Evolutionary conservation across 306 rosid species (phyloP).

Genomic region (Casuarina equisetifolia): DNA sequence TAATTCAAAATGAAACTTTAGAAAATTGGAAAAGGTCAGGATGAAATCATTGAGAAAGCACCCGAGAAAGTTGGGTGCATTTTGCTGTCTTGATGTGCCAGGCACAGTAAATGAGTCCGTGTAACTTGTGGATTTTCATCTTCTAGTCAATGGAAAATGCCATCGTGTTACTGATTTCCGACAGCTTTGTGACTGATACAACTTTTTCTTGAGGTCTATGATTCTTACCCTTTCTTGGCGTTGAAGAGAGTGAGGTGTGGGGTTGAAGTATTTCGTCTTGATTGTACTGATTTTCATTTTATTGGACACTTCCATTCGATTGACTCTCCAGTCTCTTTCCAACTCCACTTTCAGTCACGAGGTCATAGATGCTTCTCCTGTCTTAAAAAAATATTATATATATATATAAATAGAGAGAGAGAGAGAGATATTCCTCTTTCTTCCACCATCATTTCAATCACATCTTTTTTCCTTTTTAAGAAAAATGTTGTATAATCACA

Average conservation of each 20-base stretch:
- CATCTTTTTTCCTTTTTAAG: background rate
- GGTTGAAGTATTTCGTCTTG: conserved; percentile 14
- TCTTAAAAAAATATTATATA: background rate
- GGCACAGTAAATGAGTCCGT: background rate
- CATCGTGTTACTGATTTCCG: background rate
- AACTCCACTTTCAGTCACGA: conserved; percentile 24
- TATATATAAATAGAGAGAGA: background rate
- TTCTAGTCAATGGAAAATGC: background rate
- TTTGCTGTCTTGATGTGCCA: background rate
- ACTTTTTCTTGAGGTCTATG: conserved; percentile 4
- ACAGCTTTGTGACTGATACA: background rate
- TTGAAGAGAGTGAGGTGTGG: conserved; percentile 24
- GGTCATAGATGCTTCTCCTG: conserved; percentile 26
- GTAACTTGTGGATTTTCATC: background rate
- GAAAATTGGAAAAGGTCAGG: background rate
- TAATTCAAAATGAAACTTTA: background rate
- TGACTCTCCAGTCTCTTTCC: conserved; percentile 34
- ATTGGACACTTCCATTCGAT: conserved; percentile 25
- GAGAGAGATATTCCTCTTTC: conserved; percentile 4
- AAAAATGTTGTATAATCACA: background rate
- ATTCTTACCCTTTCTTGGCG: conserved; percentile 12
- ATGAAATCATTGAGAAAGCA: background rate
- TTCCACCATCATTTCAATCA: background rate
- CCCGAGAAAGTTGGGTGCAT: background rate
- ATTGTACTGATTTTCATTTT: conserved; percentile 21